phyloP scores from a whole-genome alignment of 345 rosid genomes.

The Eucalyptus pumila region DNA sequence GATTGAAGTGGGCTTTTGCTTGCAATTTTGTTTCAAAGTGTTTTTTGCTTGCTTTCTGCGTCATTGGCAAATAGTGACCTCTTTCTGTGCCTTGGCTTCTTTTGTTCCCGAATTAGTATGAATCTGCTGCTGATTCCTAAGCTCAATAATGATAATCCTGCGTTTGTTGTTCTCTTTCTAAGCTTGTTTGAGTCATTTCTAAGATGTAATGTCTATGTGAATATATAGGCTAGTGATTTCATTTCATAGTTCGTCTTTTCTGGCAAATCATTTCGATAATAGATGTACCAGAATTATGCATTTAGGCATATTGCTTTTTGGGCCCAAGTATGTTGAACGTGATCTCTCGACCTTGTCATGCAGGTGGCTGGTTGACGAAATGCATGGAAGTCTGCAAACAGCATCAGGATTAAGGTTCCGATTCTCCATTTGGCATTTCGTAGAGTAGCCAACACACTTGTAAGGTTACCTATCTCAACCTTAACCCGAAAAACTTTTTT shows the following conservation, averaged over 20 bases:
- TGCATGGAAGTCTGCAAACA: constrained; percentile 54
- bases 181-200: too few relatives aligned
- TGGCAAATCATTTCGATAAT: not conserved
- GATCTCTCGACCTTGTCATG: constrained; percentile 11
- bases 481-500: too few relatives aligned
- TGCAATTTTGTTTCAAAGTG: not conserved
- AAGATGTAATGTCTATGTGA: not conserved
- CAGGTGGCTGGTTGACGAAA: constrained; percentile 94
- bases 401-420: too few relatives aligned
- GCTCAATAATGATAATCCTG: too few relatives aligned
- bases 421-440: too few relatives aligned
- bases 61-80: not conserved
- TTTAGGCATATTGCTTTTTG: not conserved
- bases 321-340: not conserved
- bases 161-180: too few relatives aligned
- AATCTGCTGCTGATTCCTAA: too few relatives aligned
- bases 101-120: too few relatives aligned
- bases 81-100: not conserved
- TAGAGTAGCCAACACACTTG: too few relatives aligned
- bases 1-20: not conserved
- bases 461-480: too few relatives aligned
- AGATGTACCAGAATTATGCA: not conserved
- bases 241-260: not conserved
- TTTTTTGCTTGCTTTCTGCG: not conserved
- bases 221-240: not conserved